A percentile compares a stretch with the other conserved stretches of the same genome.
Conservation (phyloP, 2,329 filamentous ascomycete genomes). For the Microcyclospora tardicrescens region DNA sequence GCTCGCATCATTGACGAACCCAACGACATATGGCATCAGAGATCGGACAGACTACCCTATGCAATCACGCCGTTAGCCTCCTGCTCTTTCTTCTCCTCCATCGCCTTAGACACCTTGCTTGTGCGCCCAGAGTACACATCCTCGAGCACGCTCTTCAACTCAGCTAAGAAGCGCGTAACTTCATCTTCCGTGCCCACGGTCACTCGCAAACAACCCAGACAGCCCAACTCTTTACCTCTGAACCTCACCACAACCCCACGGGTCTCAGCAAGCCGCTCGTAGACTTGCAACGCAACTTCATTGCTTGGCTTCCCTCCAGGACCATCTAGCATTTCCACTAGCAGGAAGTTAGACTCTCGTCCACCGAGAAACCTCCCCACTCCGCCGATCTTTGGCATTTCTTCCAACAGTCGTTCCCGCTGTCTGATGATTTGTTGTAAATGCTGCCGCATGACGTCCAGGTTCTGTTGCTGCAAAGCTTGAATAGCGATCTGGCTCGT, state of each 20-base stretch:
- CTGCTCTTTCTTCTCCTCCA: slow-evolving; percentile 35
- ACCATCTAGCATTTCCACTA: slow-evolving; percentile 73
- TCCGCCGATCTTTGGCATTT: slow-evolving; percentile 62
- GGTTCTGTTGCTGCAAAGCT: slow-evolving; percentile 53
- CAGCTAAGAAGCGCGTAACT: slow-evolving; percentile 62
- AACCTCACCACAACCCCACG: slow-evolving; percentile 89
- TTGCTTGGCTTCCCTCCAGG: slow-evolving; percentile 64
- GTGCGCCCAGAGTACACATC: slow-evolving; percentile 32
- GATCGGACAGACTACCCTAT: slow-evolving; percentile 10
- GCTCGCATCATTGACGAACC: too few relatives aligned
- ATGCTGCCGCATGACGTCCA: slow-evolving; percentile 61
- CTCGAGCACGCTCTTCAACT: slow-evolving; percentile 44
- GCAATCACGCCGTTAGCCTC: slow-evolving; percentile 39
- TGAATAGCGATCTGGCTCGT: slow-evolving; percentile 69
- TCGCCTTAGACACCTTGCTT: slow-evolving; percentile 16
- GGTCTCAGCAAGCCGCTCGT: slow-evolving; percentile 71
- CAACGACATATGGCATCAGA: too few relatives aligned
- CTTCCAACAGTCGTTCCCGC: slow-evolving; percentile 59
- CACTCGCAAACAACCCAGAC: slow-evolving; percentile 75
- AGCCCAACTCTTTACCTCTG: slow-evolving; percentile 82
- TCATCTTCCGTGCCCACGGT: slow-evolving; percentile 86
- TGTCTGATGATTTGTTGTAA: slow-evolving; percentile 59
- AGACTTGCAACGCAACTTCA: slow-evolving; percentile 60
- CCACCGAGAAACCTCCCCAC: slow-evolving; percentile 75
- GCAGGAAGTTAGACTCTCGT: slow-evolving; percentile 66